Percentiles rank a stretch among this genome's conserved stretches.
phyloP scores from a whole-genome alignment of 2,329 filamentous ascomycete genomes.

The Cladosporium phlei region DNA sequence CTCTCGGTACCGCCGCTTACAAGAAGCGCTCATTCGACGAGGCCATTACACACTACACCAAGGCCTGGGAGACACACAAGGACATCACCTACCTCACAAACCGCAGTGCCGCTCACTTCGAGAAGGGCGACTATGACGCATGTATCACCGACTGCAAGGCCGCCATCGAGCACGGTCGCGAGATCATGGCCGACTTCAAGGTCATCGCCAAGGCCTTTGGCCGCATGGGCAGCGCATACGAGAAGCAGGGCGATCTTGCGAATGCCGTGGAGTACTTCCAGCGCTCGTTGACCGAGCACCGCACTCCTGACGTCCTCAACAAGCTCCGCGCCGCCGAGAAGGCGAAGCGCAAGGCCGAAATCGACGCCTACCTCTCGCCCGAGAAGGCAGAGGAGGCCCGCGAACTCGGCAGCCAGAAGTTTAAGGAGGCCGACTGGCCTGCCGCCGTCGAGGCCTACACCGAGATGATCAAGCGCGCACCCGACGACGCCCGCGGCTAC shows the following conservation, averaged over 20 bases:
- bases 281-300: constrained; percentile 91
- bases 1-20: constrained; percentile 86
- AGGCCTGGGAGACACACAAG: constrained; percentile 91
- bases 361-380: constrained; percentile 78
- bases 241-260: constrained; percentile 76
- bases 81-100: constrained; percentile 99
- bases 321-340: constrained; percentile 92
- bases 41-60: constrained; percentile 88
- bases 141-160: constrained; percentile 81
- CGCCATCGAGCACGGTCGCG: constrained; percentile 84
- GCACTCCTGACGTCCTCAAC: constrained; percentile 84
- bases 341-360: constrained; percentile 70
- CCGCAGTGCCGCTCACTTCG: constrained; percentile 85
- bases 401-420: constrained; percentile 90
- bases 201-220: constrained; percentile 96
- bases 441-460: constrained; percentile 88
- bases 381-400: constrained; percentile 92
- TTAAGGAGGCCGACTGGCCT: constrained; percentile 95
- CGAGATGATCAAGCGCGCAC: constrained; percentile 95
- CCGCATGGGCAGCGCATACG: constrained; percentile 87
- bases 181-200: constrained; percentile 94
- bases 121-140: constrained; percentile 90
- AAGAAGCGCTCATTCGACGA: constrained; percentile 97
- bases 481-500: constrained; percentile 88
- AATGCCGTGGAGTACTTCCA: constrained; percentile 87